phyloP scores from a whole-genome alignment of 192 early-diverging fungal genomes.

The Lobosporangium transversale region DNA sequence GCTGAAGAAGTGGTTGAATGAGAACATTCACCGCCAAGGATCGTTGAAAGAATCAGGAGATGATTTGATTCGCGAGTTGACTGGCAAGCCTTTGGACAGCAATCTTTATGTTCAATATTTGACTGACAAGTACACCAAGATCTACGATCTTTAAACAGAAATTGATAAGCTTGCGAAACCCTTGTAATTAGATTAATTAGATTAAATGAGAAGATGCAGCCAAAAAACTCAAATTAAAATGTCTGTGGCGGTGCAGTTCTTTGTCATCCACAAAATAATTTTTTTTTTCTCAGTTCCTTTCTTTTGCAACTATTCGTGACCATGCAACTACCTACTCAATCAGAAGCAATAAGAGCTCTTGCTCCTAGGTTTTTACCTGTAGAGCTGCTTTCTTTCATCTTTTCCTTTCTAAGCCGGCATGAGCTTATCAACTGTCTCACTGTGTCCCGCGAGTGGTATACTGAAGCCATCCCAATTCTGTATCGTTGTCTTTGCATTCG shows the following conservation, averaged over 20 bases:
- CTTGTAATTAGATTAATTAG: no score
- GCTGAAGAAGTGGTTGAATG: slow-evolving; percentile 53
- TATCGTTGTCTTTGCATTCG: neutral
- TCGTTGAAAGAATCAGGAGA: slow-evolving; percentile 43
- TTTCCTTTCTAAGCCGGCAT: neutral
- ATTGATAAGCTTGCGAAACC: no score
- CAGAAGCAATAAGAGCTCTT: no score
- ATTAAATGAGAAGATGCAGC: no score
- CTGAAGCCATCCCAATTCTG: neutral
- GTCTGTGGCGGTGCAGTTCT: no score
- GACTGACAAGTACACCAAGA: slow-evolving; percentile 46
- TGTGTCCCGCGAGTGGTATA: neutral
- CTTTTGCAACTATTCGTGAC: no score
- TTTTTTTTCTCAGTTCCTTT: no score
- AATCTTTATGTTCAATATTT: slow-evolving; percentile 42
- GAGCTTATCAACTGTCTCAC: neutral
- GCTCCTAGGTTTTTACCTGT: neutral
- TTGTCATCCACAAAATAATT: no score
- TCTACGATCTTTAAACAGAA: slow-evolving; percentile 42
- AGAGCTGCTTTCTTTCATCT: neutral
- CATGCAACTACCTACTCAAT: no score
- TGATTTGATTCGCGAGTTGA: slow-evolving; percentile 42
- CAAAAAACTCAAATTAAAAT: no score
- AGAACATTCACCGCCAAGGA: slow-evolving; percentile 45
- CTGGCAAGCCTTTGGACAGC: slow-evolving; percentile 34